Percentiles rank a stretch among this genome's conserved stretches.
phyloP scores from a whole-genome alignment of 345 rosid genomes.

The Leavenworthia alabamica region DNA sequence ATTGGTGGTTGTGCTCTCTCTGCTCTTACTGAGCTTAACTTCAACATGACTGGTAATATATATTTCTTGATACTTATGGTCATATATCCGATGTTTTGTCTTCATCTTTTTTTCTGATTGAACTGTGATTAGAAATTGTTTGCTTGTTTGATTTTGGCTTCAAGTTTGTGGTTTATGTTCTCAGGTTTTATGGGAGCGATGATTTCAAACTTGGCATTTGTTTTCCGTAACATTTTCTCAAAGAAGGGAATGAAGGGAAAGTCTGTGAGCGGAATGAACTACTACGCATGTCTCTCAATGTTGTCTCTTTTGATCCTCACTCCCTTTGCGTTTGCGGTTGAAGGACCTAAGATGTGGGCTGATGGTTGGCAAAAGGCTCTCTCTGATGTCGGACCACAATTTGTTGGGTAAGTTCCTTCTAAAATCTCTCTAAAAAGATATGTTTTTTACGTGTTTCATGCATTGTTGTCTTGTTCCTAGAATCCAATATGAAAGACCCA shows the following conservation, averaged over 20 bases:
- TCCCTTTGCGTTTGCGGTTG: slow-evolving; percentile 93
- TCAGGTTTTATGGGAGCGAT: slow-evolving; percentile 99
- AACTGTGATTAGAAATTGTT: not conserved
- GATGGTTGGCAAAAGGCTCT: slow-evolving; percentile 75
- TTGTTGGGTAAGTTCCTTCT: slow-evolving; percentile 52
- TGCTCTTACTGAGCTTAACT: slow-evolving; percentile 95
- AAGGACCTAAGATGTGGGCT: slow-evolving; percentile 96
- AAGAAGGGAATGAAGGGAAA: slow-evolving; percentile 98
- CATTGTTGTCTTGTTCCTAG: slow-evolving; percentile 20
- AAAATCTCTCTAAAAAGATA: not conserved
- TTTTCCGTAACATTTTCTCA: slow-evolving; percentile 88
- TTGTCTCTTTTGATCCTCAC: slow-evolving; percentile 82
- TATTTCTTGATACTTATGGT: not conserved
- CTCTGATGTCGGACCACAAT: slow-evolving; percentile 73
- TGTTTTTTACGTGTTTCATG: not conserved
- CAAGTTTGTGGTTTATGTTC: not conserved
- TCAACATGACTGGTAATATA: slow-evolving; percentile 79
- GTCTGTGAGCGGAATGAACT: slow-evolving; percentile 98
- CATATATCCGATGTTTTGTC: not conserved
- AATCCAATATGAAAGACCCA: slow-evolving; percentile 9
- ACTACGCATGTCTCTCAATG: slow-evolving; percentile 94
- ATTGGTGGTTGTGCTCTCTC: slow-evolving; percentile 99
- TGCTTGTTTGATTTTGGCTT: slow-evolving; percentile 12
- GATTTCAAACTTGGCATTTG: slow-evolving; percentile 95
- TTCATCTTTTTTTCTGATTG: too few relatives aligned